Evolutionary conservation across 139 green algal species (phyloP), one percentile per base, ranked within the genome.

Genomic region (Zygnema circumcarinatum): DNA sequence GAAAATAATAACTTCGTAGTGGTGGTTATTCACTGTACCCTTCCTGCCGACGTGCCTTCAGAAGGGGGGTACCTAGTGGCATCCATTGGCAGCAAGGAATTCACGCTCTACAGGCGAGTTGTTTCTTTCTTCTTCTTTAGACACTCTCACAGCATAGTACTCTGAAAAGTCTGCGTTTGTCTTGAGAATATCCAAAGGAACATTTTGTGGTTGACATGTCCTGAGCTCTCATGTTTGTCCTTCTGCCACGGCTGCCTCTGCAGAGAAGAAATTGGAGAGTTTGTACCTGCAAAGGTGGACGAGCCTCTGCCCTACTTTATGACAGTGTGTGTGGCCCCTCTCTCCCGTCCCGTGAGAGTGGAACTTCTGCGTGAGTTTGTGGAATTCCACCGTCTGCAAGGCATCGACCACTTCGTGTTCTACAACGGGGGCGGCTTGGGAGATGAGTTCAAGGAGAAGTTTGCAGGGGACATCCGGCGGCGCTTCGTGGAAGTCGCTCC

Each of bases 391-490:
- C 47, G 40, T 16, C 78, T 76, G 2, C 20, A 16, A 38, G 78
- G 78, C 16, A 67, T 85, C 32, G 78, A 38, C 42, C 78, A 73
- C 39, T 76, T 85, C 22, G 78, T 85, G 39, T 36, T 85, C 52
- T 85, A 85, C 16, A 38, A 85, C 7, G 36, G 33, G 21, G 78
- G 78, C 2, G 40, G 36, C 7, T 2, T 78, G 16, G 78, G 36
- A n/a, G 47, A 67, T 20, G 47, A 56, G 7, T 56, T 78, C 31
- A 53, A 2, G 2, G 31, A 42, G 2, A 33, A 47, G 29, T 40
- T 82, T 40, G 74, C 29, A 22, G 2, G 2, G n/a, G 74, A 82
- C 29, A 52, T 82, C 2, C 29, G 52, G 36, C 2, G 38, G 32
- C 32, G 74, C 32, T 25, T 67, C 29, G 74, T 82, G 74, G 74